Evolutionary conservation across 2,329 filamentous ascomycete genomes (phyloP), one percentile per base, ranked within the genome.

Genomic region (Colletotrichum nymphaeae): DNA sequence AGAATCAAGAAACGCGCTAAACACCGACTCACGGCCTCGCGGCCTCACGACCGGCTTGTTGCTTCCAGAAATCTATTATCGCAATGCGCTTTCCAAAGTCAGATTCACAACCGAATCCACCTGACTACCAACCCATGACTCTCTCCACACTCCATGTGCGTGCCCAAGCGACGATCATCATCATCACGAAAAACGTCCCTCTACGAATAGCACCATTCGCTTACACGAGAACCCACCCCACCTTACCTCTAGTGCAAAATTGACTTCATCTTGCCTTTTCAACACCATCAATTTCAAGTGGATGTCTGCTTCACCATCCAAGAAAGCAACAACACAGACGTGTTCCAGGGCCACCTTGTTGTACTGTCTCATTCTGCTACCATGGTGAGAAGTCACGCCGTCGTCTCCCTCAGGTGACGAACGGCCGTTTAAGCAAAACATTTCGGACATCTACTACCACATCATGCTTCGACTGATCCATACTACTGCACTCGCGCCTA

Each of bases 1-100:
- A 70, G 67, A 63, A 26, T 35, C 42, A 42, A 52, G 70, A 70
- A 73, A 65, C 46, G 26, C 70, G 55, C 70, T 73, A 73, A 56
- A 7, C 55, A 73, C 60, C 60, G 55, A 69, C 66, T 69, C 55
- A 60, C 42, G 59, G 30, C 30, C 69, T 55, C 49, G n/a, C 52
- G 57, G 30, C 30, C 69, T 55, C 49, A 26, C 52, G 57, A 16
- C 69, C 63, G 30, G 57, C 58, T 63, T 52, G 66, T 69, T 70
- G 37, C 35, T 42, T 28, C 55, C 46, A 26, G 24, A 56, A 53
- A 49, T 42, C n/a, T 16, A 60, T 59, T 64, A 42, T 49, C 42
- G 19, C 70, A 73, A 69, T 60, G 42, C 66, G 28, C 55, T 24
- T 32, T 22, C 32, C 22, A 52, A 53, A 12, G 26, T 37, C 52